Evolutionary conservation across 1,284 basidiomycete genomes (phyloP), one percentile per base, ranked within the genome.

Genomic region (Wallemia mellicola): DNA sequence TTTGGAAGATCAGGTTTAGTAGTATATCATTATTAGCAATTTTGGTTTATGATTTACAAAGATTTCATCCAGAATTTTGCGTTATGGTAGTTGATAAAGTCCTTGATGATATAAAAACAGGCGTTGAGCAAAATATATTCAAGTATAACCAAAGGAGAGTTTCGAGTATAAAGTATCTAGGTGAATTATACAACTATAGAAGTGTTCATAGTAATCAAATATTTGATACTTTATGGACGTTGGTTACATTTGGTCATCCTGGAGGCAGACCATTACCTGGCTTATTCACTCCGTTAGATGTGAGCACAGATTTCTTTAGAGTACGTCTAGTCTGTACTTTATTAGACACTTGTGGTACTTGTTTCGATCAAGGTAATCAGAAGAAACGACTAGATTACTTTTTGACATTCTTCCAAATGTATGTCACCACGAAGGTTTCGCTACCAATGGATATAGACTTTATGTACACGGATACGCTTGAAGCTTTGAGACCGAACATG

Each of bases 371-470:
- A 55, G 91, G 91, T 1, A 80, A 82, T 3, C 81, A 88, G 66
- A 83, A 81, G 70, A 83, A 83, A 71, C 94, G 89, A 68, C 73
- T 98, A 14, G 91, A 96, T 69, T 84, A 82, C 64, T 94, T 92
- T 69, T 71, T 98, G 62, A 76, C 79, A 11, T 91, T 95, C 70
- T 89, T 96, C 70, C 88, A 91, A 86, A 79, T 88, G 62, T 96
- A 94, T 69, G 75, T 86, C 2, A 74, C 82, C 15, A 86, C 84
- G 73, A 99, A 99, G 71, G 75, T 81, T 24, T 74, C 81, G 11
- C 69, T 92, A 48, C 84, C 94, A 0, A 92, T 96, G 86, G 94
- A 99, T 62, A 82, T 95, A 19, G 91, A 94, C 61, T 98, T 95
- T 68, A 92, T 95, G 87, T 70, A 95, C 9, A 79, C 80, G 1